Conservation (phyloP, 768 basidiomycete species). For the Leucocoprinus birnbaumii region DNA sequence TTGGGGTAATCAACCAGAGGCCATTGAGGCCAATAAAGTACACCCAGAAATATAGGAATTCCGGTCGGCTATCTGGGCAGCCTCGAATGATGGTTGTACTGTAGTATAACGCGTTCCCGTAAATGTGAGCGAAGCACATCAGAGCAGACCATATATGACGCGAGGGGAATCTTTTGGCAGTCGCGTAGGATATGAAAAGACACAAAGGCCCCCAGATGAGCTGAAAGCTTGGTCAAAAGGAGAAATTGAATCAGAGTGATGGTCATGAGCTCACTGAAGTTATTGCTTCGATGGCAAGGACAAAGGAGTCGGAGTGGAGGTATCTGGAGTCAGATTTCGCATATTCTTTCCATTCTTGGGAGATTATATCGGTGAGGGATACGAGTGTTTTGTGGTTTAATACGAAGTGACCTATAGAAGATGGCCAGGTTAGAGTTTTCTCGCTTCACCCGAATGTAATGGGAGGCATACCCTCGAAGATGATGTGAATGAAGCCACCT, state of each 20-base stretch:
- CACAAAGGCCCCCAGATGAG: conserved; percentile 13
- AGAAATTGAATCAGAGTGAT: too few species aligned
- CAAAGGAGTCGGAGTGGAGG: conserved; percentile 13
- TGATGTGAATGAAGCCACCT: conserved; percentile 14
- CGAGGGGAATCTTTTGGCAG: conserved; percentile 9
- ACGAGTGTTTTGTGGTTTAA: conserved; percentile 10
- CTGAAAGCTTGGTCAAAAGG: not conserved
- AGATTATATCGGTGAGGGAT: conserved; percentile 8
- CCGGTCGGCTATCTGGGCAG: conserved; percentile 11
- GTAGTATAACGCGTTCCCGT: conserved; percentile 14
- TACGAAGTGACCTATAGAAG: conserved; percentile 11
- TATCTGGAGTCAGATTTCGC: conserved; percentile 14
- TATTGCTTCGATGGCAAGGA: conserved; percentile 8
- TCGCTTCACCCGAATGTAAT: not conserved
- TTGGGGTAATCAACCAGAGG: conserved; percentile 13
- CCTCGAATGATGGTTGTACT: conserved; percentile 11
- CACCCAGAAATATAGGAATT: conserved; percentile 16
- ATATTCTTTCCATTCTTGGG: conserved; percentile 16
- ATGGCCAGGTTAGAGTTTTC: not conserved
- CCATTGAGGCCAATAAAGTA: conserved; percentile 14
- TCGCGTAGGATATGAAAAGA: conserved; percentile 11
- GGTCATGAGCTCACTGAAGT: conserved; percentile 9
- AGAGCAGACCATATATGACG: conserved; percentile 10
- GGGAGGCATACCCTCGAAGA: conserved; percentile 10
- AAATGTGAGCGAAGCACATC: conserved; percentile 13